Evolutionary conservation across 108 stramenopile species (phyloP), one percentile per base, ranked within the genome.

Genomic region (Cyclotella cryptica): DNA sequence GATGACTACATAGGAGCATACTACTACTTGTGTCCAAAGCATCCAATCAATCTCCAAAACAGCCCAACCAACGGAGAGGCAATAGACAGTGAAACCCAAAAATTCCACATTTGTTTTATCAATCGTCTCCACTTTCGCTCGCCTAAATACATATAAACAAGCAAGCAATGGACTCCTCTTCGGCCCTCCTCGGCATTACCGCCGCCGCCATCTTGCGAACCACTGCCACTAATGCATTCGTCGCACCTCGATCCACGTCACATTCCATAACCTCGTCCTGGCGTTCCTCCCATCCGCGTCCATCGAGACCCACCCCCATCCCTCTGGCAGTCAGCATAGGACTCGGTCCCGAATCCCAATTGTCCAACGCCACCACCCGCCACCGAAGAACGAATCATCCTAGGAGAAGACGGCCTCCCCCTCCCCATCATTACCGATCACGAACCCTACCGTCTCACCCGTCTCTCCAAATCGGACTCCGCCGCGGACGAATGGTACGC

Each of bases 401-500:
- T 42, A 0, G 71, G 66, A 29, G 82, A 83, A 62, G 75, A 77
- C 35, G 82, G 82, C 27, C 9, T 42, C 3, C 71, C 75, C 15
- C 71, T 83, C 1, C 71, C 82, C 52, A 22, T 61, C 49, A 76
- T 83, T 39, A 73, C 73, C 51, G 91, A 96, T 67, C 90, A 92
- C 69, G 94, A 96, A 47, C 74, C 84, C n/a, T 92, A 79, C 72
- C 88, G 94, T 14, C 70, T 68, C 14, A 72, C 75, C 3, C 92
- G 92, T 18, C 84, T 92, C 55, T 84, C 87, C 29, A 84, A 83
- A 27, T 52, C 89, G 8, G 94, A 96, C 69, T 71, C 78, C 60
- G 66, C 72, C 12, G 92, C 91, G 26, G 94, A 96, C 69, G 83
- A 74, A 2, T 96, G 94, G 94, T 96, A 88, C 70, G 88, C 69